Percentiles rank a stretch among this genome's conserved stretches.
These are phyloP conservation scores for Miamiensis avidus DNA, from an alignment of 169 alveolate genomes.

Conservation along the genomic window DNA sequence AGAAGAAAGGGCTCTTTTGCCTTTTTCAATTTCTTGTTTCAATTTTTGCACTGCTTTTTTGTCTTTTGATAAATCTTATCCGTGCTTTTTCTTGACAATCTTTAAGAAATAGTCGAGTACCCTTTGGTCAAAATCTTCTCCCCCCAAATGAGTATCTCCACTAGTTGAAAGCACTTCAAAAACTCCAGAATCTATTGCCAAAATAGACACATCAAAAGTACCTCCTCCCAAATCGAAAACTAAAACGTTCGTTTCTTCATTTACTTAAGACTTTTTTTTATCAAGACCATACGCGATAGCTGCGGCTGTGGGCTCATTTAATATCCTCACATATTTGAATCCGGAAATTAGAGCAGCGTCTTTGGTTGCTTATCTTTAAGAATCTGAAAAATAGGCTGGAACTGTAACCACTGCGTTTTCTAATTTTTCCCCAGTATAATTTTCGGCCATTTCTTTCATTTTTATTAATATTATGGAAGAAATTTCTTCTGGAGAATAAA, in stretches of 20 bases:
- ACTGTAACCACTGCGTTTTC: conserved; percentile 64
- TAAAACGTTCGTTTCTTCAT: conserved; percentile 32
- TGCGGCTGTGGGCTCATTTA: conserved; percentile 60
- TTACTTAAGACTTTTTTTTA: conserved; percentile 44
- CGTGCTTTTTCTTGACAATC: conserved; percentile 24
- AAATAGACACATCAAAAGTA: conserved; percentile 54
- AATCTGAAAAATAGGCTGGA: conserved; percentile 65
- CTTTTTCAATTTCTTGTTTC: conserved; percentile 54
- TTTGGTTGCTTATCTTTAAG: conserved; percentile 47
- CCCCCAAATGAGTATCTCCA: no score
- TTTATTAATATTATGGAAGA: conserved; percentile 46
- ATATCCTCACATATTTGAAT: conserved; percentile 44
- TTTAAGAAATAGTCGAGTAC: conserved; percentile 33
- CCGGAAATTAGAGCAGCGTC: conserved; percentile 50
- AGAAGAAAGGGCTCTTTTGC: conserved; percentile 42
- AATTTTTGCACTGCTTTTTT: conserved; percentile 46
- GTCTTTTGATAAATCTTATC: conserved; percentile 45
- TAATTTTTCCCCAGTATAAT: conserved; percentile 47
- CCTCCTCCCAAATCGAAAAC: conserved; percentile 61
- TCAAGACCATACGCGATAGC: conserved; percentile 50
- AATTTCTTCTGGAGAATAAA: conserved; percentile 42
- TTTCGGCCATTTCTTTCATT: conserved; percentile 47
- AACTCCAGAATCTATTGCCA: conserved; percentile 29
- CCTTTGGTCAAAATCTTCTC: conserved; percentile 61
- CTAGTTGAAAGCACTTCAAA: conserved; percentile 50